Evolutionary conservation across 2,329 filamentous ascomycete species (phyloP).

Genomic region (Aspergillus aculeatinus): DNA sequence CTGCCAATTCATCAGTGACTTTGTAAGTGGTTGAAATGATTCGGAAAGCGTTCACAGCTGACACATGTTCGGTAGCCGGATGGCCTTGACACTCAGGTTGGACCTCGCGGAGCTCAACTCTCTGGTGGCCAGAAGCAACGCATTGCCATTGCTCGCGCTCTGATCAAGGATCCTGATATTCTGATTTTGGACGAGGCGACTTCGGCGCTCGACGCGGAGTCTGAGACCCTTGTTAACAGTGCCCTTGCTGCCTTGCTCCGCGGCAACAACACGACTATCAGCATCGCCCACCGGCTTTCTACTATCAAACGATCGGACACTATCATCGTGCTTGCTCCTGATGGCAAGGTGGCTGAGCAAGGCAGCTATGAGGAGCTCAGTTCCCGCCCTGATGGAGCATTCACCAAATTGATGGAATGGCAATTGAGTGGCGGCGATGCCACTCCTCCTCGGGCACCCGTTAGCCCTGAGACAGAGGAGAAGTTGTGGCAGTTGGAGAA

Average conservation of each 20-base stretch:
- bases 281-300: slow-evolving; percentile 90
- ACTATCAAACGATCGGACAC: slow-evolving; percentile 95
- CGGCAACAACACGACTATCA: slow-evolving; percentile 93
- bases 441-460: slow-evolving; percentile 24
- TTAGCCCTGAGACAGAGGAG: slow-evolving; percentile 46
- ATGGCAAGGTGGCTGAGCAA: slow-evolving; percentile 87
- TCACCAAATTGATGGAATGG: slow-evolving; percentile 97
- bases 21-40: slow-evolving; percentile 53
- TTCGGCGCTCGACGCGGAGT: slow-evolving; percentile 92
- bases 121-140: slow-evolving; percentile 97
- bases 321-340: slow-evolving; percentile 84
- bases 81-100: slow-evolving; percentile 89
- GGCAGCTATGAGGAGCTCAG: slow-evolving; percentile 79
- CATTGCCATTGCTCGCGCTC: slow-evolving; percentile 90
- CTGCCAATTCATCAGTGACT: slow-evolving; percentile 94
- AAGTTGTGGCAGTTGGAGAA: slow-evolving; percentile 52
- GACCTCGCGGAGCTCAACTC: slow-evolving; percentile 86
- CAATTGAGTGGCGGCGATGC: slow-evolving; percentile 84
- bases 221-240: slow-evolving; percentile 92
- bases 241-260: slow-evolving; percentile 77
- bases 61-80: slow-evolving; percentile 60
- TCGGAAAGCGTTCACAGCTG: slow-evolving; percentile 8
- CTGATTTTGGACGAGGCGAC: slow-evolving; percentile 96
- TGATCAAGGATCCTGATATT: slow-evolving; percentile 95
- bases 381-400: slow-evolving; percentile 72